Conservation (phyloP, 352 stramenopile genomes). For the Blastocystis sp. region DNA sequence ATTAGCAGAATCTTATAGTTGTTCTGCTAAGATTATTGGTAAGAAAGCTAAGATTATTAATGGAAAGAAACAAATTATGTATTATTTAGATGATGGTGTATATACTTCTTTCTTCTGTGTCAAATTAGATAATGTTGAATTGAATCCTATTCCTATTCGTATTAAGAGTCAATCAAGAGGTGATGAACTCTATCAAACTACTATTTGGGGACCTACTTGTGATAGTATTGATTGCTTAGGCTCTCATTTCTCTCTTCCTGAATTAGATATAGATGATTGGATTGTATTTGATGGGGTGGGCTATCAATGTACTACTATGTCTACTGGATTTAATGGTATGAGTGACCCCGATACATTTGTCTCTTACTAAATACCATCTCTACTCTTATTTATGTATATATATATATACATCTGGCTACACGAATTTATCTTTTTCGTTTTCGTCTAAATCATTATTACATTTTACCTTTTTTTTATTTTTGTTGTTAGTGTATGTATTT, state of each 20-base stretch:
- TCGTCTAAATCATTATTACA: too few relatives aligned
- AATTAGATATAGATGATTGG: slow-evolving; percentile 29
- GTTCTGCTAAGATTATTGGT: slow-evolving; percentile 20
- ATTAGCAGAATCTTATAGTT: too few relatives aligned
- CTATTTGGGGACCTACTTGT: slow-evolving; percentile 25
- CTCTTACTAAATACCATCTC: too few relatives aligned
- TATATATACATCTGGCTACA: too few relatives aligned
- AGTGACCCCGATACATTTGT: slow-evolving; percentile 27
- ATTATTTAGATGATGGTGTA: slow-evolving; percentile 30
- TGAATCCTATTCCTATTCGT: not conserved
- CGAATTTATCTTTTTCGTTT: too few relatives aligned
- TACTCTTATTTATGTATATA: too few relatives aligned
- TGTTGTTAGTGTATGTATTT: too few relatives aligned
- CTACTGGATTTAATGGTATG: slow-evolving; percentile 25
- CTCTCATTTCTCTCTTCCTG: slow-evolving; percentile 8
- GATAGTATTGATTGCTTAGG: slow-evolving; percentile 33
- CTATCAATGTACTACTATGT: slow-evolving; percentile 27
- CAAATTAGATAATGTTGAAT: slow-evolving; percentile 1
- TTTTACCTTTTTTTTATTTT: too few relatives aligned
- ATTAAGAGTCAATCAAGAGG: not conserved
- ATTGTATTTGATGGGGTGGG: slow-evolving; percentile 14
- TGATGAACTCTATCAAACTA: not conserved
- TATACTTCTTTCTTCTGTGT: slow-evolving; percentile 32
- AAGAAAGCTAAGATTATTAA: slow-evolving; percentile 13
- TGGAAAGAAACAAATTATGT: not conserved